phyloP scores from a whole-genome alignment of 331 rosid species.

The Malus hybrid region DNA sequence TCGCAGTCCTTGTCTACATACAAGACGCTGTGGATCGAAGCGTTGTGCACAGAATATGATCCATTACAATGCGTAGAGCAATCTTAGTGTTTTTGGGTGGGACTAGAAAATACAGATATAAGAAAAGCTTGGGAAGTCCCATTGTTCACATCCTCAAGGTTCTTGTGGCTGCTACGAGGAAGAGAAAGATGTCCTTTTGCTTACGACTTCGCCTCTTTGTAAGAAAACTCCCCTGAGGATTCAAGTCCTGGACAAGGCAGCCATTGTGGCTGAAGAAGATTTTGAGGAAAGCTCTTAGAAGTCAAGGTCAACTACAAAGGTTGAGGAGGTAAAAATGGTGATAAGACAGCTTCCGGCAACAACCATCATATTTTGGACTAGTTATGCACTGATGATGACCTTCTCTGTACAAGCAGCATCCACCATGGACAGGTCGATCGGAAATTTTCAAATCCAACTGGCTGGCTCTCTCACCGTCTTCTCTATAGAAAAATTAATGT shows the following conservation, averaged over 20 bases:
- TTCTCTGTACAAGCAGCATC: conserved; percentile 90
- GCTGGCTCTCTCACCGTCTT: too few relatives aligned
- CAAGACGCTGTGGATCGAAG: conserved; percentile 78
- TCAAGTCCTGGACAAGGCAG: conserved; percentile 82
- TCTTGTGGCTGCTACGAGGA: conserved; percentile 44
- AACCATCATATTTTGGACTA: conserved; percentile 86
- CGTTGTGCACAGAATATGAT: conserved; percentile 73
- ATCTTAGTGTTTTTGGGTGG: conserved; percentile 51
- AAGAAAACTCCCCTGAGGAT: conserved; percentile 54
- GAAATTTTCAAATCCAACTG: too few relatives aligned
- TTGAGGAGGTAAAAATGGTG: conserved; percentile 92
- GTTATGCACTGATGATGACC: conserved; percentile 80
- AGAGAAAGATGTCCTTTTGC: conserved; percentile 54
- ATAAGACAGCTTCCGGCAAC: conserved; percentile 79
- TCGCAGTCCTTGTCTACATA: conserved; percentile 74
- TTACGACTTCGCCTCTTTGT: conserved; percentile 27
- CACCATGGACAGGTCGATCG: conserved; percentile 38
- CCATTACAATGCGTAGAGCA: conserved; percentile 50
- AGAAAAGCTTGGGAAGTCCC: conserved; percentile 75
- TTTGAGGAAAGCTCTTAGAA: conserved; percentile 71
- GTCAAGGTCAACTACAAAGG: conserved; percentile 59
- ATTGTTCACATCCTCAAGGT: conserved; percentile 73
- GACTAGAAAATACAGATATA: conserved; percentile 55
- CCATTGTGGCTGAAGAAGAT: conserved; percentile 54
- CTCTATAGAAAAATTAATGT: conserved; percentile 24